phyloP scores from a whole-genome alignment of 148 eudicot genomes.

The Fagopyrum esculentum region DNA sequence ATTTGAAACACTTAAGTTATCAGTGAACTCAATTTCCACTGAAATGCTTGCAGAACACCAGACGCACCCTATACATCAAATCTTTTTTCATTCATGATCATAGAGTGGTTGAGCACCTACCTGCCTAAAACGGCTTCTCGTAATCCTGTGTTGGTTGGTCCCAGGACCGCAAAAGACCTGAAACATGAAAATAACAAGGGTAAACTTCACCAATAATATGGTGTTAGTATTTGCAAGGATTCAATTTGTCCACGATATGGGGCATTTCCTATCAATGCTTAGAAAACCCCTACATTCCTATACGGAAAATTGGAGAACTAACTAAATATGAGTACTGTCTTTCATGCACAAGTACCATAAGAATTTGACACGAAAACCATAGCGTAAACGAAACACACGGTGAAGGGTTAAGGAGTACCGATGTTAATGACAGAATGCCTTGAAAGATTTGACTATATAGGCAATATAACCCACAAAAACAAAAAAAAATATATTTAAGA shows the following conservation, averaged over 20 bases:
- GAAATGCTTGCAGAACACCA: not conserved
- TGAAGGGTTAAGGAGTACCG: not conserved
- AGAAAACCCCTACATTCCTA: not conserved
- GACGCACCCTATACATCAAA: not conserved
- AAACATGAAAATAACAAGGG: slow-evolving; percentile 5
- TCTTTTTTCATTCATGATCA: not conserved
- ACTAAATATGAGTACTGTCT: not conserved
- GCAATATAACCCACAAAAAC: slow-evolving; percentile 11
- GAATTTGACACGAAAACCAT: not conserved
- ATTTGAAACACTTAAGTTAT: not conserved
- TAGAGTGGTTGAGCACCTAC: slow-evolving; percentile 8
- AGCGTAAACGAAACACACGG: not conserved
- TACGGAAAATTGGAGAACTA: not conserved
- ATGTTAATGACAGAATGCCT: not conserved
- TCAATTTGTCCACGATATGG: too few relatives aligned
- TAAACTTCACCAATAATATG: not conserved
- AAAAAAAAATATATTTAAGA: slow-evolving; percentile 27
- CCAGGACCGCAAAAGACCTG: slow-evolving; percentile 72
- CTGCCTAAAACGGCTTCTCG: slow-evolving; percentile 49
- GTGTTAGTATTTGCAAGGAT: not conserved
- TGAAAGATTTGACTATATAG: slow-evolving; percentile 3
- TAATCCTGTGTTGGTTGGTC: slow-evolving; percentile 76
- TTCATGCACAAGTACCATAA: not conserved
- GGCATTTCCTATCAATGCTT: not conserved
- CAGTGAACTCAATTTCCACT: not conserved